Conservation (phyloP, 768 basidiomycete species). For the Lactarius akahatsu region DNA sequence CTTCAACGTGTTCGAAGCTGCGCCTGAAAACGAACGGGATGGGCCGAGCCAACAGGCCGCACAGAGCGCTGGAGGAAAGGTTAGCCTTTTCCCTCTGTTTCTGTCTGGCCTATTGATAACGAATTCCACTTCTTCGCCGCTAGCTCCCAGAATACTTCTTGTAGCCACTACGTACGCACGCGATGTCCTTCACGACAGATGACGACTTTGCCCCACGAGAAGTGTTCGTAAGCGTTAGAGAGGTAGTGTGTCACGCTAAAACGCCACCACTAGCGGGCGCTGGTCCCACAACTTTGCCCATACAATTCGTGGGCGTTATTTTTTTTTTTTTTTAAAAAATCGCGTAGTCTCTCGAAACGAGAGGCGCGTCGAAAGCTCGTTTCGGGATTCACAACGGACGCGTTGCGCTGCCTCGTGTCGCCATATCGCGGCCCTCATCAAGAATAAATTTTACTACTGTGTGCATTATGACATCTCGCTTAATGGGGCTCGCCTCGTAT, state of each 20-base stretch:
- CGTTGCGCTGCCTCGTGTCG: slow-evolving; percentile 14
- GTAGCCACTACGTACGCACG: slow-evolving; percentile 32
- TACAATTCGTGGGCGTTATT: background rate
- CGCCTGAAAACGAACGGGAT: slow-evolving; percentile 95
- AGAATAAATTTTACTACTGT: slow-evolving; percentile 8
- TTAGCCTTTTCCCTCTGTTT: slow-evolving; percentile 35
- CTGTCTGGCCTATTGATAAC: slow-evolving; percentile 7
- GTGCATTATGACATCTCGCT: slow-evolving; percentile 21
- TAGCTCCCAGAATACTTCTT: slow-evolving; percentile 84
- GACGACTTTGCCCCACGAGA: slow-evolving; percentile 22
- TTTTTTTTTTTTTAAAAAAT: slow-evolving; percentile 13
- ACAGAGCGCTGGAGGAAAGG: slow-evolving; percentile 73
- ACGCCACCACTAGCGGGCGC: slow-evolving; percentile 14
- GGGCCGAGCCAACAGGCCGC: slow-evolving; percentile 78
- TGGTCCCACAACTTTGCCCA: background rate
- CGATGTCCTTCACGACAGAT: slow-evolving; percentile 25
- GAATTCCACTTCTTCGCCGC: slow-evolving; percentile 16
- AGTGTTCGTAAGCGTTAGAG: slow-evolving; percentile 23
- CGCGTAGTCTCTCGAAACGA: slow-evolving; percentile 8
- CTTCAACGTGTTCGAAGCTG: slow-evolving; percentile 98
- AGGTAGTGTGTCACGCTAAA: slow-evolving; percentile 7
- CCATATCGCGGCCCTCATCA: slow-evolving; percentile 21
- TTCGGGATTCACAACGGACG: slow-evolving; percentile 9
- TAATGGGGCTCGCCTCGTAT: slow-evolving; percentile 18
- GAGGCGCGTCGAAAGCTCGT: slow-evolving; percentile 5